phyloP scores from a whole-genome alignment of 768 basidiomycete species.

The Lepiota venenata region DNA sequence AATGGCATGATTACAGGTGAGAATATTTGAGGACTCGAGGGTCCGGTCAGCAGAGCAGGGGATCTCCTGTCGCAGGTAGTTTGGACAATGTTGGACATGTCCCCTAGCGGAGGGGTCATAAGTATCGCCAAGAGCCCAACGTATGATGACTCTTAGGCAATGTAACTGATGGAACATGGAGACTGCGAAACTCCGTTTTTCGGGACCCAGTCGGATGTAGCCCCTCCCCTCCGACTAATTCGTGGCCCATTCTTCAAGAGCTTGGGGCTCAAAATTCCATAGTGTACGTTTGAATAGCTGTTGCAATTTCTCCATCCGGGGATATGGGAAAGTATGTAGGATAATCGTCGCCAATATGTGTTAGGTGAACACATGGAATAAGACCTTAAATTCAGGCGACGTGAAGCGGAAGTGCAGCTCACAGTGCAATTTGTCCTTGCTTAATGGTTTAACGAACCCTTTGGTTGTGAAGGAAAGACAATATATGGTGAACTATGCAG shows the following conservation, averaged over 20 bases:
- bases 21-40: conserved; percentile 30
- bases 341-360: too few species aligned
- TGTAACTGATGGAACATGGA: conserved; percentile 37
- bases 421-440: too few species aligned
- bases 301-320: neutral
- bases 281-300: neutral
- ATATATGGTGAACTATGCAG: too few species aligned
- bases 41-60: conserved; percentile 40
- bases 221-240: conserved; percentile 13
- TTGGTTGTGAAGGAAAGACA: too few species aligned
- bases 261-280: neutral
- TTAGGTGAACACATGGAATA: too few species aligned
- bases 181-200: conserved; percentile 30
- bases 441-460: too few species aligned
- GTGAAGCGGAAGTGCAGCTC: too few species aligned
- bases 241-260: conserved; percentile 7
- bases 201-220: conserved; percentile 30
- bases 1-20: conserved; percentile 18
- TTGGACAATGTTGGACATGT: conserved; percentile 33
- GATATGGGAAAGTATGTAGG: too few species aligned
- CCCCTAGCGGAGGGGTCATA: conserved; percentile 12
- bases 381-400: too few species aligned
- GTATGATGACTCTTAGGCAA: conserved; percentile 20
- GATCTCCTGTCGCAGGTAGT: conserved; percentile 34
- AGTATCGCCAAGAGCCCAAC: neutral